Evolutionary conservation across 2,329 filamentous ascomycete species (phyloP), one percentile per base, ranked within the genome.

Genomic region (Drechslerella coelobrocha): DNA sequence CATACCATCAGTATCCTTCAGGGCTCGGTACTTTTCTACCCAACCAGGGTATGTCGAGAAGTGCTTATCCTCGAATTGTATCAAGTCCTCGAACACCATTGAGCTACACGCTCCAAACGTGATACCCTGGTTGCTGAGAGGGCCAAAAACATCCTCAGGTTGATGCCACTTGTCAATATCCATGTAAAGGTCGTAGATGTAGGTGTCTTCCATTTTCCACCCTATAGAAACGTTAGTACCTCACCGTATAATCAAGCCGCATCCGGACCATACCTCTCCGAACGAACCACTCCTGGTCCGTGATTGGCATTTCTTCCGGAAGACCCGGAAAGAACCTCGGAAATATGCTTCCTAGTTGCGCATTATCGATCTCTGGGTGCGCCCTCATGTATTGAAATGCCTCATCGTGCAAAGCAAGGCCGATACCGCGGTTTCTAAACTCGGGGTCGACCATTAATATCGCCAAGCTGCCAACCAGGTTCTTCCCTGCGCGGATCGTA

Each of bases 331-430:
- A 77, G 19, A 77, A 62, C 17, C 75, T 74, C 14, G 75, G 75
- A 45, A 77, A 77, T 51, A 76, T 76, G 53, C 73, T 75, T 17
- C 75, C 75, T 23, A 77, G 73, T 37, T 76, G 75, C n/a, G 76
- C 55, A 27, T 73, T 75, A 29, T 72, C 69, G 34, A 77, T 73
- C 2, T 73, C 72, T 37, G 73, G 73, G 21, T 66, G 71, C 9
- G 73, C 69, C 24, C 71, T 73, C 68, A 77, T 72, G 57, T 74
- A 71, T 14, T 74, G 72, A 34, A 76, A 72, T 31, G 75, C 75
- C n/a, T 75, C 73, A 19, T 75, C 74, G 23, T 76, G 75, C 12
- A 77, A 72, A 14, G 75, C 74, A 29, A 75, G 68, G 10, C 75
- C 75, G 51, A 77, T 76, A 4, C 75, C 75, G 50, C 73, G 72